Base-by-base conservation (phyloP, 495 filamentous ascomycete genomes). In the Mycothermus thermophilus region DNA sequence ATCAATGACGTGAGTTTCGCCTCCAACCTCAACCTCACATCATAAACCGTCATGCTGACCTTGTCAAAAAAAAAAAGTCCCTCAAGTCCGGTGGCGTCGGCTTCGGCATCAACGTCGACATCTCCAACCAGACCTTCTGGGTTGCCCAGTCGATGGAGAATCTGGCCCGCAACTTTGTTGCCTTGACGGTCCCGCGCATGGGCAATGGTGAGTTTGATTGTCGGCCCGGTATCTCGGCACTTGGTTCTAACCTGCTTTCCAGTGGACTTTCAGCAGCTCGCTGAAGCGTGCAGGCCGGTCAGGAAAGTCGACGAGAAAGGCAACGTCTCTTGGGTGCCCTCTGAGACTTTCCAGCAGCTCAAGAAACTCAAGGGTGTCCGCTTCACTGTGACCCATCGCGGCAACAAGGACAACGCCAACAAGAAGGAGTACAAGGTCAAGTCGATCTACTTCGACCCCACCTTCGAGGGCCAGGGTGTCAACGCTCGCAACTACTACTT, bases 71-170 rank as follows among this genome's bases (percentile, higher is more conserved):
- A n/a, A n/a, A n/a, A 8, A 13, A 59, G 40, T 54, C 60, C 1
- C 44, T 62, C 46, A 50, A 44, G 6, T 42, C 71, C 43, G 59
- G 63, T 21, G 54, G 57, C 9, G 60, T 65, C 17, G 71, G 72
- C 5, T 56, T 88, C 11, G 63, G 81, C 3, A 54, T 97, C 41
- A 94, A 93, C 41, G 73, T 92, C 16, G 86, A 96, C 44, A 74
- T 82, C 36, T 69, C 79, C 32, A 85, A 85, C 37, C 71, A 78
- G 14, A 71, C 70, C n/a, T 90, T 87, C 60, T 87, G 75, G 75
- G 57, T 53, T 7, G 47, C 55, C 9, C 55, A 64, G 17, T 51
- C 44, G 17, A 34, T 71, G 9, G 42, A 44, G 21, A 35, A 47
- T 28, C 25, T 58, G 12, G 45, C 47, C 1, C 35, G 46, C 18